These are phyloP conservation scores for Nidula niveotomentosa DNA, from an alignment of 1,284 basidiomycete species.

Conservation along the genomic window DNA sequence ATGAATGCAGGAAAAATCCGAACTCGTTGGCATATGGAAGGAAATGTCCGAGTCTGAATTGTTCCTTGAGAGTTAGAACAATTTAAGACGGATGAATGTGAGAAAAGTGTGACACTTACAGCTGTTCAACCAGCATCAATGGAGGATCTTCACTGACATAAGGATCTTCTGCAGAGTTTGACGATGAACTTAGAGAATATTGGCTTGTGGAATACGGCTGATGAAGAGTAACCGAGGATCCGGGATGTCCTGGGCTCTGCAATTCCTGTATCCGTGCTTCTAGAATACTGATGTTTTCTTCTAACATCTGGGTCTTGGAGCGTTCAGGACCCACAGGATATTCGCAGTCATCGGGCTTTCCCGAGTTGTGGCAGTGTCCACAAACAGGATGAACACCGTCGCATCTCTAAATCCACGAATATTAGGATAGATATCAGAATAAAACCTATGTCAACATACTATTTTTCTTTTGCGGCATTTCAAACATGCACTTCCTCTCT, in stretches of 20 bases:
- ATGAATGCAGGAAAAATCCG: slow-evolving; percentile 36
- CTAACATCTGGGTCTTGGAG: slow-evolving; percentile 34
- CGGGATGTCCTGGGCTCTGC: slow-evolving; percentile 19
- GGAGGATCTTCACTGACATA: slow-evolving; percentile 17
- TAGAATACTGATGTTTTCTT: slow-evolving; percentile 34
- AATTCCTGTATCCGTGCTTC: slow-evolving; percentile 35
- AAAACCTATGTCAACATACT: too few relatives aligned
- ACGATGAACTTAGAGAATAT: neutral
- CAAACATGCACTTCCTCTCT: too few relatives aligned
- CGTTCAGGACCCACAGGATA: slow-evolving; percentile 30
- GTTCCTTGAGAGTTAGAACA: neutral
- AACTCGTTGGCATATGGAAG: slow-evolving; percentile 28
- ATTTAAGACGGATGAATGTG: neutral
- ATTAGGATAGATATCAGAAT: too few relatives aligned
- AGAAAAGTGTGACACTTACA: slow-evolving; percentile 9
- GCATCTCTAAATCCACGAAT: slow-evolving; percentile 27
- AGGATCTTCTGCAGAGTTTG: neutral
- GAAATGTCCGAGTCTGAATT: slow-evolving; percentile 27
- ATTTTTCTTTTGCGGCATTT: too few relatives aligned
- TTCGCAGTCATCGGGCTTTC: slow-evolving; percentile 36
- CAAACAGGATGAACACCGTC: slow-evolving; percentile 37
- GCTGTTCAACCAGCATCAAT: slow-evolving; percentile 11
- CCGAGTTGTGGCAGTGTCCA: slow-evolving; percentile 29
- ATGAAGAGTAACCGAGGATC: slow-evolving; percentile 19
- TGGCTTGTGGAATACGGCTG: slow-evolving; percentile 20